Evolutionary conservation across 1,139 yeast species (phyloP).

Genomic region (Zygoascus meyerae): DNA sequence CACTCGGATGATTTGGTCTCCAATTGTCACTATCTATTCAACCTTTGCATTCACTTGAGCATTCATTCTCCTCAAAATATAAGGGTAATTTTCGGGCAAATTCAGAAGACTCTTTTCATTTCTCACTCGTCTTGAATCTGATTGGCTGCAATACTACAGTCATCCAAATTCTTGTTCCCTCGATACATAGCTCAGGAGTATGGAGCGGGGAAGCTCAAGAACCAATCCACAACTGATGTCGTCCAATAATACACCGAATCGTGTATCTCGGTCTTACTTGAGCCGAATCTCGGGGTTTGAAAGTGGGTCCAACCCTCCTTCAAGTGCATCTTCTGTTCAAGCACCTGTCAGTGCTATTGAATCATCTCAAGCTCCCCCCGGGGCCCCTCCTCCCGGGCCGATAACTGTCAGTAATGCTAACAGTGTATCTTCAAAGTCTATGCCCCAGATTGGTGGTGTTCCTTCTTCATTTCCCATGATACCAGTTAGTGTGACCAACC

Average conservation of each 20-base stretch:
- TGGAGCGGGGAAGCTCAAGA: neutral
- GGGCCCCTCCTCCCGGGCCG: constrained; percentile 2
- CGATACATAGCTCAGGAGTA: too few relatives aligned
- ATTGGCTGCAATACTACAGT: too few relatives aligned
- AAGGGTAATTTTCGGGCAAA: too few relatives aligned
- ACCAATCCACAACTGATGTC: neutral
- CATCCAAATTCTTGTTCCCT: too few relatives aligned
- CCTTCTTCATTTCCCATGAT: constrained; percentile 39
- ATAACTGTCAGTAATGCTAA: neutral
- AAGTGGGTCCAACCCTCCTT: neutral
- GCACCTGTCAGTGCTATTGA: neutral
- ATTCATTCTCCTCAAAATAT: too few relatives aligned
- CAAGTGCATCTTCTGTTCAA: constrained; percentile 1
- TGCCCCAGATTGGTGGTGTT: constrained; percentile 31
- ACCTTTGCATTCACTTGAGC: too few relatives aligned
- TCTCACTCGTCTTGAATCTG: too few relatives aligned
- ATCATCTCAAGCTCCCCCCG: constrained; percentile 1
- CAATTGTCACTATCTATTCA: too few relatives aligned
- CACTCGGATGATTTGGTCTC: too few relatives aligned
- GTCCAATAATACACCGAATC: neutral
- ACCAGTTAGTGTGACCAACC: constrained; percentile 28
- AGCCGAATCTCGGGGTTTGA: neutral
- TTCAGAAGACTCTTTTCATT: too few relatives aligned
- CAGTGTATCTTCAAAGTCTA: neutral
- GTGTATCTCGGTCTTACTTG: neutral